phyloP scores from a whole-genome alignment of 2,329 filamentous ascomycete species.

The Colletotrichum eleusines region DNA sequence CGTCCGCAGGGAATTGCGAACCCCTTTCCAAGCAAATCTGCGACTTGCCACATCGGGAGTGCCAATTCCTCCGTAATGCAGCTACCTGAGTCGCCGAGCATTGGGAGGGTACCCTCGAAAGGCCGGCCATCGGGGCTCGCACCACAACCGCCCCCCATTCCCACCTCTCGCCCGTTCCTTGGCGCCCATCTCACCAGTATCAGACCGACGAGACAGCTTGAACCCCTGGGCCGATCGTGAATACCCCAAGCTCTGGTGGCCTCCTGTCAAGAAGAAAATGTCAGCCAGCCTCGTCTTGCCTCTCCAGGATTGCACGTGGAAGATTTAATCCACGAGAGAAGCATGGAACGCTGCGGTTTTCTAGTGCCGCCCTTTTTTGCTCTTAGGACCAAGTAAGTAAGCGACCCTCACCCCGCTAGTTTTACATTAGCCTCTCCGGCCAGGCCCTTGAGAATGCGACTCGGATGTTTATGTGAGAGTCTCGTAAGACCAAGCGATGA shows the following conservation, averaged over 20 bases:
- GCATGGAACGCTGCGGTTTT: background rate
- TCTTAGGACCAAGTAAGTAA: background rate
- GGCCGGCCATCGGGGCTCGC: background rate
- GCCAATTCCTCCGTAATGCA: slow-evolving; percentile 25
- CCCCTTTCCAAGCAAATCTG: background rate
- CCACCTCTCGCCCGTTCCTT: slow-evolving; percentile 16
- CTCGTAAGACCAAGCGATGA: background rate
- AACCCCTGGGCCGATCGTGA: slow-evolving; percentile 19
- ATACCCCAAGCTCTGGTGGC: background rate
- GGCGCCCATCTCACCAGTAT: slow-evolving; percentile 9
- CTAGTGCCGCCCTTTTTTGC: background rate
- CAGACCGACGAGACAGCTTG: slow-evolving; percentile 6
- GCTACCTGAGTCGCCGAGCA: slow-evolving; percentile 23
- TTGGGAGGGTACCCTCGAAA: background rate
- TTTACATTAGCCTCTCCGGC: background rate
- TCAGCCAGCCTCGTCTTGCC: slow-evolving; percentile 4
- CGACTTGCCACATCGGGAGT: slow-evolving; percentile 17
- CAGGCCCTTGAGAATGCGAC: background rate
- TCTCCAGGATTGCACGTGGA: background rate
- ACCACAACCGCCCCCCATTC: background rate
- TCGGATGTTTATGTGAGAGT: background rate
- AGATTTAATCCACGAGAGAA: background rate
- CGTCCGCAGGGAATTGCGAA: background rate
- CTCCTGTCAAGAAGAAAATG: background rate
- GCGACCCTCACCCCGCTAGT: background rate